A percentile compares a stretch with the other conserved stretches of the same genome.
Conservation (phyloP, 331 rosid genomes). For the Rhamnella rubrinervis region DNA sequence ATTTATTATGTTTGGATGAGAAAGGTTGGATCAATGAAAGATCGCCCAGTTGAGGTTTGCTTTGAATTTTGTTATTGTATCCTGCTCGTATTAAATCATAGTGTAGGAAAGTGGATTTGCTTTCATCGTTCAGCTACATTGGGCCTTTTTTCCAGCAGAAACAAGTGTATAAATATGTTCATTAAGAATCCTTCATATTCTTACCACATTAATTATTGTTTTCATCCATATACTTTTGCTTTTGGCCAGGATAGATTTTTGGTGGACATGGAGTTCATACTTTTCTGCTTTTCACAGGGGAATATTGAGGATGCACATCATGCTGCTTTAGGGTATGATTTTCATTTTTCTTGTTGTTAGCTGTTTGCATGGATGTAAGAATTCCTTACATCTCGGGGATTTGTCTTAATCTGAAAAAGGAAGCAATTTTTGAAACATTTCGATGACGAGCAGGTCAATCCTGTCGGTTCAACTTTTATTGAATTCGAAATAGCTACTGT, state of each 20-base stretch:
- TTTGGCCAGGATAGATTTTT: slow-evolving; percentile 51
- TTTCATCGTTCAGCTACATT: too few relatives aligned
- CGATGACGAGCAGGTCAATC: too few relatives aligned
- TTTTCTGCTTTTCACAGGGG: slow-evolving; percentile 55
- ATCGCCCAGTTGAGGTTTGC: slow-evolving; percentile 55
- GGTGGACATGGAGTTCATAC: slow-evolving; percentile 55
- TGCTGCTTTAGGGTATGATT: slow-evolving; percentile 50
- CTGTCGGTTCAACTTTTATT: too few relatives aligned
- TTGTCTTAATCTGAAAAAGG: too few relatives aligned
- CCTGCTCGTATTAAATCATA: not conserved
- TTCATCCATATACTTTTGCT: slow-evolving; percentile 9
- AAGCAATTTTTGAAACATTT: too few relatives aligned
- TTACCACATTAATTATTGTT: not conserved
- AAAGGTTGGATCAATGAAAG: slow-evolving; percentile 54
- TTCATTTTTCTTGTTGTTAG: slow-evolving; percentile 13
- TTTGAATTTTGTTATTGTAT: not conserved
- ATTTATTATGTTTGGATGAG: slow-evolving; percentile 64
- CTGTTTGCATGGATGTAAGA: slow-evolving; percentile 9
- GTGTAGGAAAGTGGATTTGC: too few relatives aligned
- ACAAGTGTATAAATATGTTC: not conserved
- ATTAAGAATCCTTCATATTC: not conserved
- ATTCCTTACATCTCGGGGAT: not conserved
- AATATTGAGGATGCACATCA: slow-evolving; percentile 50
- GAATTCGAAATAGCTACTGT: too few relatives aligned
- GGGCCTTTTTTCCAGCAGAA: too few relatives aligned